Base-by-base conservation (phyloP, 2,329 filamentous ascomycete species). In the Sordariomycetes sp. region DNA sequence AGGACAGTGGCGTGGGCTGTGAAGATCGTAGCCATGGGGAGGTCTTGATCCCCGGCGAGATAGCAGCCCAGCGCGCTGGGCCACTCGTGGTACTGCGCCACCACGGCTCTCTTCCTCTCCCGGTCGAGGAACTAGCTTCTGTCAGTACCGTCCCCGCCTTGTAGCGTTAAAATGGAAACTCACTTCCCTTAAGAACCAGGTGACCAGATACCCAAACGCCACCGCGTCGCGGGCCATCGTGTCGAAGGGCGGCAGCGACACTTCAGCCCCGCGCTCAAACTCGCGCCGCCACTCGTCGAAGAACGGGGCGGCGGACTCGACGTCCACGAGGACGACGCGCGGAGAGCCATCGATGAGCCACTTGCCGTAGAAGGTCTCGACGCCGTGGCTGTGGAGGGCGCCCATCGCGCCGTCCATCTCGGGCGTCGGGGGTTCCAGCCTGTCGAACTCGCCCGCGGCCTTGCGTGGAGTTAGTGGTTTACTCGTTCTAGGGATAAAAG, bases 61-160 rank as follows among this genome's bases (percentile, higher is more conserved):
- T 18, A 48, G 28, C 37, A 34, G 28, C 24, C 55, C n/a, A 53
- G 28, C 7, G n/a, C 28, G 22, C 24, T 28, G 14, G 55, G 55
- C 55, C 55, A 57, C n/a, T 57, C 55, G 34, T 53, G 55, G 55
- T 52, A 57, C 34, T 57, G 55, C n/a, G 48, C 25, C 1, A 57
- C 12, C 22, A 57, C 34, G 3, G 18, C 48, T 28, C 22, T 50
- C 18, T 40, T 35, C 10, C 14, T 37, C 37, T 57, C 55, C 3
- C 34, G 20, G 12, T 25, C 24, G 10, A 28, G n/a, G 40, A 50
- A 51, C 55, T 57, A 50, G 14, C n/a, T 43, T 43, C 37, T 43
- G 37, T n/a, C 24, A 16, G 35, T 7, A 40, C 12, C n/a, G n/a
- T 40, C 11, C 3, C n/a, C n/a, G n/a, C n/a, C n/a, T n/a, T n/a